phyloP scores from a whole-genome alignment of 768 basidiomycete species.

The Dacryopinax primogenitus region DNA sequence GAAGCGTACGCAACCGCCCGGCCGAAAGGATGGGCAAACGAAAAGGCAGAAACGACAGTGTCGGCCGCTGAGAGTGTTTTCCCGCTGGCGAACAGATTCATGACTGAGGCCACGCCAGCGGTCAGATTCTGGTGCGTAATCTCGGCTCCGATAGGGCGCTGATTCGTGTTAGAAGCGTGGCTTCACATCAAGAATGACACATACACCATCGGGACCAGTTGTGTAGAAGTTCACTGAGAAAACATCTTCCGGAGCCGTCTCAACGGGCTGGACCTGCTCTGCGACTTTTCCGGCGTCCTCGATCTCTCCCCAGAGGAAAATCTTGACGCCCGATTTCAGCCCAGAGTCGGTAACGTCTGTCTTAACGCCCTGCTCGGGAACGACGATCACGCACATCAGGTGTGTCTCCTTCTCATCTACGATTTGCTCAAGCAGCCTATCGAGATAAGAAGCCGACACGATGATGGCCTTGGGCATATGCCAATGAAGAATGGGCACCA shows the following conservation, averaged over 20 bases:
- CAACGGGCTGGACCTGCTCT: conserved; percentile 22
- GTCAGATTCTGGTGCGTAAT: conserved; percentile 73
- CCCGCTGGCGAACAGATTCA: conserved; percentile 61
- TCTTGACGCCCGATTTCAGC: conserved; percentile 27
- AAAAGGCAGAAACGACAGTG: conserved; percentile 61
- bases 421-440: conserved; percentile 56
- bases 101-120: conserved; percentile 71
- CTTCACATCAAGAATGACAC: conserved; percentile 17
- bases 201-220: conserved; percentile 15
- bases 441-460: conserved; percentile 51
- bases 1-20: conserved; percentile 68
- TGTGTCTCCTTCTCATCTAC: conserved; percentile 43
- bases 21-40: conserved; percentile 64
- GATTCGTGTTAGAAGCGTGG: conserved; percentile 19
- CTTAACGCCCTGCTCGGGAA: conserved; percentile 47
- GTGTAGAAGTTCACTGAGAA: conserved; percentile 38
- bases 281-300: conserved; percentile 54
- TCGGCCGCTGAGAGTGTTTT: conserved; percentile 57
- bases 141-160: conserved; percentile 46
- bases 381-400: conserved; percentile 51
- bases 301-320: conserved; percentile 52
- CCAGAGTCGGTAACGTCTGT: conserved; percentile 38
- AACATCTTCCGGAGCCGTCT: conserved; percentile 31
- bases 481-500: conserved; percentile 50
- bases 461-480: conserved; percentile 65